Base-by-base conservation (phyloP, 2,329 filamentous ascomycete genomes). In the Pseudogymnoascus sp. region DNA sequence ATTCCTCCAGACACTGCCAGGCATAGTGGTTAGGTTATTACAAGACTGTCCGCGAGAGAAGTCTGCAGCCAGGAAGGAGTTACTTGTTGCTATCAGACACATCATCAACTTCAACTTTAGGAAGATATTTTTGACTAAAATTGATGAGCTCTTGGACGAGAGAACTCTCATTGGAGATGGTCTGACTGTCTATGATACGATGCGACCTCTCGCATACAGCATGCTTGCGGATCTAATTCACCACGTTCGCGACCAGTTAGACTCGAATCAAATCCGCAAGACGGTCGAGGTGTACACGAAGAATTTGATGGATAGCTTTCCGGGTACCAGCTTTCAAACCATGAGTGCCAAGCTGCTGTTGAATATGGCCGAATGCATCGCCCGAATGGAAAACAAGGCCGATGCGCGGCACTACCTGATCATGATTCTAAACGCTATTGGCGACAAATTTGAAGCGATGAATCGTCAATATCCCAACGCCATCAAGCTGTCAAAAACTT, bases 71-170 rank as follows among this genome's bases (percentile, higher is more conserved):
- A 84, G 95, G 16, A 99, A 99, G 73, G 94, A 99, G 74, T 80
- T 99, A 19, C 78, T 99, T 45, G 94, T 99, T 61, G 95, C 94
- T 0, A 97, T 99, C 63, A 85, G 95, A 21, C 95, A 99, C 72
- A 97, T 99, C 69, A 97, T 99, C 75, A 99, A 97, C 76, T 97
- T 97, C 77, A 97, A 97, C 72, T 97, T 97, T 69, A 82, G 94
- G 63, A 93, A 92, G 72, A 96, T 97, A 61, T 99, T 99, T 72
- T 78, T 97, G 26, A 87, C 87, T 38, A 96, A 96, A 74, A 97
- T 99, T 68, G 92, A 97, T 68, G 92, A 97, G 72, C 81, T 99
- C 37, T 78, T 99, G 52, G 94, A 99, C 68, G 92, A 97, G 77
- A 84, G 91, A 69, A 97, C 92, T 0, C 77, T 99, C 62, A 96